Conservation (phyloP, 2,329 filamentous ascomycete genomes). For the Trichoderma sp. region DNA sequence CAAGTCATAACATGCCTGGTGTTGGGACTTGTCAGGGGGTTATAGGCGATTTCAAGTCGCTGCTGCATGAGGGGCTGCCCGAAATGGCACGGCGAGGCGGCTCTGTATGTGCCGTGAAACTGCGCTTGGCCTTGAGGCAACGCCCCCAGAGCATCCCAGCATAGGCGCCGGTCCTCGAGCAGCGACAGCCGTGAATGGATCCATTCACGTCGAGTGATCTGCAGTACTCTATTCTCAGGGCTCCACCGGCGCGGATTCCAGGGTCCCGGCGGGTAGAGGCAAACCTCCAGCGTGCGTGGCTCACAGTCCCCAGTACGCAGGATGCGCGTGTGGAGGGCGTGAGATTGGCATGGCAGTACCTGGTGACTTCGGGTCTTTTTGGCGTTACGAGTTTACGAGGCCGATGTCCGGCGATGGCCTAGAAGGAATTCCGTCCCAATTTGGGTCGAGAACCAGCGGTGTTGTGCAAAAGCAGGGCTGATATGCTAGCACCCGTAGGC, state of each 20-base stretch:
- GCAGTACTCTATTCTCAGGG: conserved; percentile 13
- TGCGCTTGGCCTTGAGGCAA: neutral
- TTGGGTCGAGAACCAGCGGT: neutral
- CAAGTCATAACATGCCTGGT: neutral
- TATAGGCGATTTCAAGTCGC: neutral
- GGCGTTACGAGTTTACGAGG: neutral
- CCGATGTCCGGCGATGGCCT: neutral
- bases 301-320: neutral
- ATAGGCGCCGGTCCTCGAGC: conserved; percentile 11
- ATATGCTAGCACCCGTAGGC: neutral
- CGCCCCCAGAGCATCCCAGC: neutral
- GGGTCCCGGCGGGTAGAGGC: conserved; percentile 10
- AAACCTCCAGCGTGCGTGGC: conserved; percentile 6
- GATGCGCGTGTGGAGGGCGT: conserved; percentile 8
- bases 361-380: neutral
- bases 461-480: neutral
- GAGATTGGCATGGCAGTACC: neutral
- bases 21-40: neutral
- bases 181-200: conserved; percentile 23
- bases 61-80: neutral
- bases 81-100: neutral
- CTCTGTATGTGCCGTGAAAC: conserved; percentile 13
- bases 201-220: conserved; percentile 22
- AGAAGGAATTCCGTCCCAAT: neutral
- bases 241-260: conserved; percentile 12